A percentile compares a stretch with the other conserved stretches of the same genome.
Evolutionary conservation across 176 grass and related monocot genomes (phyloP).

Genomic region (Tillandsia leiboldiana): DNA sequence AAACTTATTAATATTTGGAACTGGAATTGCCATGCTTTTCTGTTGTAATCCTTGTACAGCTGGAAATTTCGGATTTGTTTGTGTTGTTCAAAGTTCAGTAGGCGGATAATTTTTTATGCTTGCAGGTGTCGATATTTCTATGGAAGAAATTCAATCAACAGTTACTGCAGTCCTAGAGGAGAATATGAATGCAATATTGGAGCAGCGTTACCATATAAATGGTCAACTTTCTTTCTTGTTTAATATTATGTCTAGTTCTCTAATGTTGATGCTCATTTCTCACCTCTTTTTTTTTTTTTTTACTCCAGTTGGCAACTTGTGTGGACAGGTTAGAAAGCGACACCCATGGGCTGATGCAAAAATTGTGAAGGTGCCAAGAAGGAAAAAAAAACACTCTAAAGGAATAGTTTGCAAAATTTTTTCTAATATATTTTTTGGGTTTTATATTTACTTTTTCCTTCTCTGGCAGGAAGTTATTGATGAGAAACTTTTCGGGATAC

Average conservation of each 20-base stretch:
- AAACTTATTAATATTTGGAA: neutral
- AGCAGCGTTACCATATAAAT: conserved; percentile 93
- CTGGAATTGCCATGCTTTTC: neutral
- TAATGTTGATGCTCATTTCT: neutral
- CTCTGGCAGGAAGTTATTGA: conserved; percentile 77
- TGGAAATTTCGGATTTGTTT: neutral
- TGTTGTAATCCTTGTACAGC: neutral
- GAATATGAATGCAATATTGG: conserved; percentile 84
- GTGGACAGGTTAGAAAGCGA: conserved; percentile 72
- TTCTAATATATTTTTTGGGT: conserved; percentile 13
- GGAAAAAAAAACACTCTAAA: neutral
- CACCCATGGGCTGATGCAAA: conserved; percentile 97
- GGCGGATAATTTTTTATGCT: conserved; percentile 6
- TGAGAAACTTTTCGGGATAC: conserved; percentile 55
- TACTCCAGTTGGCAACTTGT: conserved; percentile 70
- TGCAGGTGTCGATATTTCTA: conserved; percentile 76
- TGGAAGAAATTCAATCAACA: conserved; percentile 77
- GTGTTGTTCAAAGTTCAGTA: neutral
- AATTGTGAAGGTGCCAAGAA: conserved; percentile 48
- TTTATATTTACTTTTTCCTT: conserved; percentile 13
- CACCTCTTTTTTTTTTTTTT: conserved; percentile 12
- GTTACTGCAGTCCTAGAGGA: conserved; percentile 48
- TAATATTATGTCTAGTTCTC: neutral
- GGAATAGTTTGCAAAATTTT: neutral
- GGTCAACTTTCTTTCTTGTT: conserved; percentile 31